A percentile compares a stretch with the other conserved stretches of the same genome.
phyloP scores from a whole-genome alignment of 495 filamentous ascomycete species.

The Xylaria telfairii region DNA sequence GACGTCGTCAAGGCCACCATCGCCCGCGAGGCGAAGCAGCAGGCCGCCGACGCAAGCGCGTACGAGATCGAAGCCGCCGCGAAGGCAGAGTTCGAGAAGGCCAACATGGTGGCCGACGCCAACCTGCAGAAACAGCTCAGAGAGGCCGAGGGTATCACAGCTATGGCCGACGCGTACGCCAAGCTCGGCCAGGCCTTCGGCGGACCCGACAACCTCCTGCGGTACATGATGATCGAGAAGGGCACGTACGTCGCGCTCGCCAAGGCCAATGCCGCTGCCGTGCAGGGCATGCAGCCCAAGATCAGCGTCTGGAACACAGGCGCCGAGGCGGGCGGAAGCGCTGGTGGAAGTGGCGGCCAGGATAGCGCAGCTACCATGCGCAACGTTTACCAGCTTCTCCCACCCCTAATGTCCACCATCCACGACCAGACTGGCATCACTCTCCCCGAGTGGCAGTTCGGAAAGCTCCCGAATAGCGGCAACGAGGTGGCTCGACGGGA shows the following conservation, averaged over 20 bases:
- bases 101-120: slow-evolving; percentile 68
- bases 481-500: slow-evolving; percentile 27
- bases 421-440: slow-evolving; percentile 82
- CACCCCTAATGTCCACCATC: slow-evolving; percentile 79
- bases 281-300: slow-evolving; percentile 82
- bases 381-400: slow-evolving; percentile 73
- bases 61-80: slow-evolving; percentile 63
- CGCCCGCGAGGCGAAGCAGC: slow-evolving; percentile 70
- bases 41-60: slow-evolving; percentile 71
- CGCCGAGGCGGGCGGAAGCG: slow-evolving; percentile 42
- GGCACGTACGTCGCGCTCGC: slow-evolving; percentile 69
- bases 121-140: slow-evolving; percentile 64
- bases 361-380: slow-evolving; percentile 48
- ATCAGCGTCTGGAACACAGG: slow-evolving; percentile 90
- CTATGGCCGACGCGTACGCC: slow-evolving; percentile 78
- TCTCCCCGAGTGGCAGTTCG: slow-evolving; percentile 74
- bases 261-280: slow-evolving; percentile 71
- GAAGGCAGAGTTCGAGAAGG: slow-evolving; percentile 65
- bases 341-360: slow-evolving; percentile 35
- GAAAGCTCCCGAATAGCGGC: slow-evolving; percentile 43
- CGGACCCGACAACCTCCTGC: slow-evolving; percentile 73
- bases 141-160: slow-evolving; percentile 74
- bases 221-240: slow-evolving; percentile 80
- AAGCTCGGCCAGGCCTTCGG: slow-evolving; percentile 73
- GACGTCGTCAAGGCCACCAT: slow-evolving; percentile 82